A percentile compares a stretch with the other conserved stretches of the same genome.
phyloP scores from a whole-genome alignment of 2,329 filamentous ascomycete genomes.

The Ophiostoma sp. region DNA sequence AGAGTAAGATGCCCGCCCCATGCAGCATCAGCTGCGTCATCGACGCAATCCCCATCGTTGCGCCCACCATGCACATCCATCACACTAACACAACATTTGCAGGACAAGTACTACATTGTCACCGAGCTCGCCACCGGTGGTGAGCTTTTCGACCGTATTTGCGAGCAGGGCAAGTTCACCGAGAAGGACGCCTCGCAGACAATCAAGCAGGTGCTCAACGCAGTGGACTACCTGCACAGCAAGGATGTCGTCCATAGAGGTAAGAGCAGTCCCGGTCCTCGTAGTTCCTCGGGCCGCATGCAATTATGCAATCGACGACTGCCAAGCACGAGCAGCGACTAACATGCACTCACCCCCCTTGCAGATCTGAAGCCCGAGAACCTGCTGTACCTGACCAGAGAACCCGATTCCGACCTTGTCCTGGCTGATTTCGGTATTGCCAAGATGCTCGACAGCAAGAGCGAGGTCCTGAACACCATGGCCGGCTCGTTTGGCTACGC shows the following conservation, averaged over 20 bases:
- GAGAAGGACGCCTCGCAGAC: slow-evolving; percentile 97
- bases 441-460: slow-evolving; percentile 88
- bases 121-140: slow-evolving; percentile 93
- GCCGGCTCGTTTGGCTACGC: slow-evolving; percentile 97
- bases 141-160: slow-evolving; percentile 96
- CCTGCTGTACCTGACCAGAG: slow-evolving; percentile 80
- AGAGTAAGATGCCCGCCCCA: slow-evolving; percentile 63
- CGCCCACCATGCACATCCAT: slow-evolving; percentile 30
- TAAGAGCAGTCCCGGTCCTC: slow-evolving; percentile 34
- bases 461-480: slow-evolving; percentile 95
- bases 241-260: slow-evolving; percentile 96
- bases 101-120: slow-evolving; percentile 99
- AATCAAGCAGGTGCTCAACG: slow-evolving; percentile 86
- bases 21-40: not conserved
- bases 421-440: slow-evolving; percentile 97
- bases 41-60: not conserved
- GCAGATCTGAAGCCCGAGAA: slow-evolving; percentile 97
- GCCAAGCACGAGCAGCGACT: not conserved
- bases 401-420: slow-evolving; percentile 74
- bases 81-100: slow-evolving; percentile 11
- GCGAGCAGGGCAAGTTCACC: slow-evolving; percentile 95
- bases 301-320: not conserved
- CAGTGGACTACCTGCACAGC: slow-evolving; percentile 88
- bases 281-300: not conserved
- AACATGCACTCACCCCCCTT: not conserved